These are phyloP conservation scores for Tilletiopsis washingtonensis DNA, from an alignment of 1,284 basidiomycete genomes.

Conservation along the genomic window DNA sequence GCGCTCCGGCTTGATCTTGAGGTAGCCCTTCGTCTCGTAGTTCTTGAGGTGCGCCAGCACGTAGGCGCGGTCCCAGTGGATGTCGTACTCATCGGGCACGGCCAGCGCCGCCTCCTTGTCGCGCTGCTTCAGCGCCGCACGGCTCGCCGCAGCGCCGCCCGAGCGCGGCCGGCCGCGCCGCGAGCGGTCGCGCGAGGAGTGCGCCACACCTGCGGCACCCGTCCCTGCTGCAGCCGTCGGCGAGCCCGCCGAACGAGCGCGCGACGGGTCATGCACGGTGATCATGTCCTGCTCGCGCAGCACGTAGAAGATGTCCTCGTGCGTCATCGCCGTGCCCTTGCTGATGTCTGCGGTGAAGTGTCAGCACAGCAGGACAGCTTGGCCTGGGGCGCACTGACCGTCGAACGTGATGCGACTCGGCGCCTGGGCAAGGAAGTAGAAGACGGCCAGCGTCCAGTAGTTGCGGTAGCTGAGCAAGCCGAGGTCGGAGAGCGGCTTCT, in stretches of 20 bases:
- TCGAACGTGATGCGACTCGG: constrained; percentile 62
- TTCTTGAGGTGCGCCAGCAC: constrained; percentile 62
- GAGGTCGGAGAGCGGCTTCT: constrained; percentile 93
- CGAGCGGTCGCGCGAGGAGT: constrained; percentile 9
- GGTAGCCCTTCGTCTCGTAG: constrained; percentile 73
- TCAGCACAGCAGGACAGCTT: constrained; percentile 16
- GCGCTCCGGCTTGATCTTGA: constrained; percentile 71
- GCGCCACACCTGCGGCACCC: too few relatives aligned
- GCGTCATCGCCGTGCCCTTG: constrained; percentile 76
- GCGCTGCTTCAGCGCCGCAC: constrained; percentile 47
- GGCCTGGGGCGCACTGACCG: constrained; percentile 54
- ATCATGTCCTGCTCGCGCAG: constrained; percentile 76
- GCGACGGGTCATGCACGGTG: constrained; percentile 47
- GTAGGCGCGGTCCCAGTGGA: constrained; percentile 64
- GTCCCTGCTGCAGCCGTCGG: too few relatives aligned
- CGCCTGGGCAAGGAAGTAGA: constrained; percentile 64
- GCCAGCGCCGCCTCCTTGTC: constrained; percentile 50
- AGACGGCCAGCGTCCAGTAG: constrained; percentile 90
- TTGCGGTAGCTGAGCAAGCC: constrained; percentile 86
- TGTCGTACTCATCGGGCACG: constrained; percentile 66
- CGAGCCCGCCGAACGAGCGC: constrained; percentile 24
- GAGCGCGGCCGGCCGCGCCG: not conserved
- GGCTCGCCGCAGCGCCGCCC: constrained; percentile 55
- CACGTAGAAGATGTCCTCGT: constrained; percentile 75
- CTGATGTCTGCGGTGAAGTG: constrained; percentile 63